phyloP scores from a whole-genome alignment of 305 asterid genomes.

The Fraxinus xanthoxyloides region DNA sequence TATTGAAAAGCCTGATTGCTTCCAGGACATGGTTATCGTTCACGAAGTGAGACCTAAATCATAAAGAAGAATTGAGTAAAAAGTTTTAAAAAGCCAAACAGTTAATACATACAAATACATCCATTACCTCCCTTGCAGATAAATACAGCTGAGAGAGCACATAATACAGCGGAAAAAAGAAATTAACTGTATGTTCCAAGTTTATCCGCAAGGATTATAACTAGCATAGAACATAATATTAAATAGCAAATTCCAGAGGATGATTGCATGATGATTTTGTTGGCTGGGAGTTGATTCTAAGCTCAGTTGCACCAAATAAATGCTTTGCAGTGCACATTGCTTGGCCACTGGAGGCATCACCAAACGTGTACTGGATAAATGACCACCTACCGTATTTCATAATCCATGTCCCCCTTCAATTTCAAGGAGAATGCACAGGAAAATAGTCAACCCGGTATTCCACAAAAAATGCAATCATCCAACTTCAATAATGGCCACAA shows the following conservation, averaged over 20 bases:
- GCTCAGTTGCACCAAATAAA: neutral
- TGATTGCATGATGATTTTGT: neutral
- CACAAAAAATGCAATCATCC: neutral
- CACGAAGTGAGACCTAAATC: constrained; percentile 64
- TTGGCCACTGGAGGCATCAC: neutral
- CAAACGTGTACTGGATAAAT: neutral
- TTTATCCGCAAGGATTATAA: neutral
- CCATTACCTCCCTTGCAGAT: neutral
- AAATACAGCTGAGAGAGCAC: neutral
- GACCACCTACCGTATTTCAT: neutral
- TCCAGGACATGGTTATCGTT: constrained; percentile 76
- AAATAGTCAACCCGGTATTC: neutral
- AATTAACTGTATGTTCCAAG: neutral
- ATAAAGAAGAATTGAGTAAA: constrained; percentile 13
- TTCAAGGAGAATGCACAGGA: neutral
- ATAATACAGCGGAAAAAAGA: neutral
- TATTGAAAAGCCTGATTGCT: constrained; percentile 84
- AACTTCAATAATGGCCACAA: neutral
- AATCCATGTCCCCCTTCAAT: neutral
- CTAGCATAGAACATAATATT: neutral
- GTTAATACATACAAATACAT: neutral
- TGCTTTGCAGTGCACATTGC: neutral
- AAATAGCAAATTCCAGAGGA: neutral
- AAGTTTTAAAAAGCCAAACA: neutral
- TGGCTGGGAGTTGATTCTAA: neutral